These are phyloP conservation scores for Atractiella rhizophila DNA, from an alignment of 768 basidiomycete species.

Conservation along the genomic window DNA sequence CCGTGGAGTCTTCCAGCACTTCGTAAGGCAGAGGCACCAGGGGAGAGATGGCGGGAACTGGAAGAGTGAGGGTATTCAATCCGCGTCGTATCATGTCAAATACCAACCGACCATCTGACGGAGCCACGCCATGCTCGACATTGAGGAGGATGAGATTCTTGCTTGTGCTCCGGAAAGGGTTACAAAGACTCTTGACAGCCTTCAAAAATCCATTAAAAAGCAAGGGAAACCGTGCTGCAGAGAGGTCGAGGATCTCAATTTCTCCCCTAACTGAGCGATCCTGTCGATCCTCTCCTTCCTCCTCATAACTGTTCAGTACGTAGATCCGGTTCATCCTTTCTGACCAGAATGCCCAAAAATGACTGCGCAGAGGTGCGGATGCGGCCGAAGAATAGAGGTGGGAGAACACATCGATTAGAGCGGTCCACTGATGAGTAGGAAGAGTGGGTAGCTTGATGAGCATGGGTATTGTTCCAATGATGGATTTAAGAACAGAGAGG, in stretches of 20 bases:
- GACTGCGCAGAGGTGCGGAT: constrained; percentile 37
- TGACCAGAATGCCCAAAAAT: constrained; percentile 48
- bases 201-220: constrained; percentile 43
- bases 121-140: constrained; percentile 22
- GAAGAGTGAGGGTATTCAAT: constrained; percentile 48
- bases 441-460: constrained; percentile 10
- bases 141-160: too few relatives aligned
- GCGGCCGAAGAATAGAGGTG: constrained; percentile 41
- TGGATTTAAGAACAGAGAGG: constrained; percentile 16
- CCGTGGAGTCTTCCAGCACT: too few relatives aligned
- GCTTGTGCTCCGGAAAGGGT: too few relatives aligned
- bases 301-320: too few relatives aligned
- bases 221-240: constrained; percentile 57
- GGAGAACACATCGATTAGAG: constrained; percentile 49
- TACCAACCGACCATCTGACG: constrained; percentile 37
- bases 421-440: constrained; percentile 32
- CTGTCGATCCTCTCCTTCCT: too few relatives aligned
- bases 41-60: constrained; percentile 22
- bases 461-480: constrained; percentile 8
- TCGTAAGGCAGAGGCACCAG: constrained; percentile 5
- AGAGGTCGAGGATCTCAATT: constrained; percentile 55
- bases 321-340: too few relatives aligned
- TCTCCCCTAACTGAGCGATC: too few relatives aligned
- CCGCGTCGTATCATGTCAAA: constrained; percentile 46
- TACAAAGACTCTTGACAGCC: constrained; percentile 49